A percentile compares a stretch with the other conserved stretches of the same genome.
phyloP scores from a whole-genome alignment of 805 yeast genomes.

The Saccharomyces kudriavzevii region DNA sequence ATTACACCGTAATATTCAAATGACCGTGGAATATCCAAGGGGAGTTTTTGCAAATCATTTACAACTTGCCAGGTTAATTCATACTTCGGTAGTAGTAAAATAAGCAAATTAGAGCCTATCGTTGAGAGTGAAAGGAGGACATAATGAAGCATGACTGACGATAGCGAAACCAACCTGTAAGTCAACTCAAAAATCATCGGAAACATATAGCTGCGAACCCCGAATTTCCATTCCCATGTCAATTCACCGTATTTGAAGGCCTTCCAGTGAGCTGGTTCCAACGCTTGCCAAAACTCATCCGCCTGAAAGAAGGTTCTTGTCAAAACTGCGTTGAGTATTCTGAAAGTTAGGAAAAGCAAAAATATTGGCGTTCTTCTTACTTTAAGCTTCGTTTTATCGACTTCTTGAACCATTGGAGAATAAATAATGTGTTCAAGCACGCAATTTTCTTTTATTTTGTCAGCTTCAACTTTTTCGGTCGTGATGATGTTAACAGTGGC shows the following conservation, averaged over 20 bases:
- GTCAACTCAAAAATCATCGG: conserved; percentile 55
- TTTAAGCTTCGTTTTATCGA: background rate
- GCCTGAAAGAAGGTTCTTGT: conserved; percentile 83
- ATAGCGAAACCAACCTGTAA: conserved; percentile 13
- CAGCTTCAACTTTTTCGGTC: background rate
- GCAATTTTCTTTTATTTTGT: background rate
- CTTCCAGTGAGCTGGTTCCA: conserved; percentile 80
- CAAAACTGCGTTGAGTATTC: conserved; percentile 56
- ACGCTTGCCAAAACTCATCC: conserved; percentile 87
- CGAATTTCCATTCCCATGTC: conserved; percentile 91
- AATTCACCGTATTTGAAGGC: conserved; percentile 73
- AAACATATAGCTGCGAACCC: conserved; percentile 68
- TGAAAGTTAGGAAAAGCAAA: conserved; percentile 12
- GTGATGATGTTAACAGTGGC: background rate
- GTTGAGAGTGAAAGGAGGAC: background rate
- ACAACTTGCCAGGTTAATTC: conserved; percentile 6
- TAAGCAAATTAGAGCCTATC: background rate
- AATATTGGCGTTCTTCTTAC: background rate
- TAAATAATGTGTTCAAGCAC: background rate
- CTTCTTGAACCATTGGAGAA: background rate
- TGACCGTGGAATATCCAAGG: conserved; percentile 22
- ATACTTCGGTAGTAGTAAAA: background rate
- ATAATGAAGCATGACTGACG: background rate
- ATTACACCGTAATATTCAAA: conserved; percentile 37
- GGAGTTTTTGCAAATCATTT: conserved; percentile 3